phyloP scores from a whole-genome alignment of 202 grass and related monocot genomes.

The Bolboschoenoplectus hybrid region DNA sequence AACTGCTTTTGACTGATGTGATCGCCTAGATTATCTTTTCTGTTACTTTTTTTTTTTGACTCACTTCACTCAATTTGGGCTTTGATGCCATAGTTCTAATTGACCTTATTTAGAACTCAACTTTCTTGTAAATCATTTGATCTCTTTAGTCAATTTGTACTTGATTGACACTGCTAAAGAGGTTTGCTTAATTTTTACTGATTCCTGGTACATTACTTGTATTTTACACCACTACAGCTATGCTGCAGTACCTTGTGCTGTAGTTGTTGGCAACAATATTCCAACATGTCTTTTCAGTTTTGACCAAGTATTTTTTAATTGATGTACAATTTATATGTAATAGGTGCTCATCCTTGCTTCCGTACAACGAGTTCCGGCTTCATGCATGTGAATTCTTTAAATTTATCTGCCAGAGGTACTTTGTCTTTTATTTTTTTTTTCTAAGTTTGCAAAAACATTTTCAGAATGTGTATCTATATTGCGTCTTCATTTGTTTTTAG shows the following conservation, averaged over 20 bases:
- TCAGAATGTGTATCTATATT: not conserved
- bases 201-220: not conserved
- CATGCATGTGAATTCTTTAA: constrained; percentile 97
- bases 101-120: constrained; percentile 3
- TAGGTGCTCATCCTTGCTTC: constrained; percentile 84
- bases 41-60: constrained; percentile 42
- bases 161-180: constrained; percentile 2
- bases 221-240: constrained; percentile 14
- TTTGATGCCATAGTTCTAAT: constrained; percentile 6
- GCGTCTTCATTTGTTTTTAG: not conserved
- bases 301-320: not conserved
- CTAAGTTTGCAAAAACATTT: constrained; percentile 15
- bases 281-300: not conserved
- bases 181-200: not conserved
- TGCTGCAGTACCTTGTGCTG: not conserved
- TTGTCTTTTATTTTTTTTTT: constrained; percentile 33
- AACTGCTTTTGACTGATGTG: not conserved
- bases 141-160: constrained; percentile 17
- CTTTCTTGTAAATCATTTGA: not conserved
- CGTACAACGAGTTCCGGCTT: constrained; percentile 88
- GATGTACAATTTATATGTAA: constrained; percentile 37
- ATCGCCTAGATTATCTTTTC: constrained; percentile 35
- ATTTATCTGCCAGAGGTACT: constrained; percentile 91
- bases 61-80: not conserved
- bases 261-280: constrained; percentile 7